These are phyloP conservation scores for Ordospora colligata DNA, from an alignment of 371 early-diverging fungal species.

Conservation along the genomic window DNA sequence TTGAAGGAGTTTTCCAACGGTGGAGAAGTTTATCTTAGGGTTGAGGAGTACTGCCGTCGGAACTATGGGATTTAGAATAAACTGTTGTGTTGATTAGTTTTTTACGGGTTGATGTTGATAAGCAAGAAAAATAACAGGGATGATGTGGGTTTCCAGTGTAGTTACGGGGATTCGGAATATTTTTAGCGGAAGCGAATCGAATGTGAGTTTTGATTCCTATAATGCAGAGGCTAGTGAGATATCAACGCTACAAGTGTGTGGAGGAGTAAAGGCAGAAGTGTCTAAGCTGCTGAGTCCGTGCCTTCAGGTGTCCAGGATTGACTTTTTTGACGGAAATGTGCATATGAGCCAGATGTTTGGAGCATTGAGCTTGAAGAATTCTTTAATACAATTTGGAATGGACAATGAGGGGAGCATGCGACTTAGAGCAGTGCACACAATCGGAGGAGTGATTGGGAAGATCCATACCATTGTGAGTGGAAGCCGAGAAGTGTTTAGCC, in stretches of 20 bases:
- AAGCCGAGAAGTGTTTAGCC: slow-evolving; percentile 37
- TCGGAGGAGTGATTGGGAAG: slow-evolving; percentile 9
- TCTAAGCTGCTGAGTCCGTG: slow-evolving; percentile 26
- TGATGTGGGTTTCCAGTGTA: background rate
- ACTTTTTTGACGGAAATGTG: background rate
- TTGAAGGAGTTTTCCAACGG: background rate
- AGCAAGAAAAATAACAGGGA: background rate
- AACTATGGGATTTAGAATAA: slow-evolving; percentile 15
- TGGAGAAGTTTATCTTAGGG: background rate
- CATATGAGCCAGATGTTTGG: slow-evolving; percentile 15
- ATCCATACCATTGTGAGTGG: slow-evolving; percentile 28
- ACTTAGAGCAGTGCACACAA: slow-evolving; percentile 20
- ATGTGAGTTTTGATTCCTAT: slow-evolving; percentile 27
- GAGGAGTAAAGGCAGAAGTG: slow-evolving; percentile 35
- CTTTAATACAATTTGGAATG: slow-evolving; percentile 22
- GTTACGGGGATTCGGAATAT: background rate
- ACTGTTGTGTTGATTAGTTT: background rate
- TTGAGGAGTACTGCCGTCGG: slow-evolving; percentile 11
- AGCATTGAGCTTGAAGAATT: slow-evolving; percentile 21
- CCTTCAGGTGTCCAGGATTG: slow-evolving; percentile 26
- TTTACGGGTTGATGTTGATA: background rate
- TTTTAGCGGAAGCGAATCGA: background rate
- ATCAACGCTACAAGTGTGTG: background rate
- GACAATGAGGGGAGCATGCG: slow-evolving; percentile 33
- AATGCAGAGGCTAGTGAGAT: slow-evolving; percentile 19